Evolutionary conservation across 176 grass and related monocot genomes (phyloP), one percentile per base, ranked within the genome.

Genomic region (Lolium rigidum): DNA sequence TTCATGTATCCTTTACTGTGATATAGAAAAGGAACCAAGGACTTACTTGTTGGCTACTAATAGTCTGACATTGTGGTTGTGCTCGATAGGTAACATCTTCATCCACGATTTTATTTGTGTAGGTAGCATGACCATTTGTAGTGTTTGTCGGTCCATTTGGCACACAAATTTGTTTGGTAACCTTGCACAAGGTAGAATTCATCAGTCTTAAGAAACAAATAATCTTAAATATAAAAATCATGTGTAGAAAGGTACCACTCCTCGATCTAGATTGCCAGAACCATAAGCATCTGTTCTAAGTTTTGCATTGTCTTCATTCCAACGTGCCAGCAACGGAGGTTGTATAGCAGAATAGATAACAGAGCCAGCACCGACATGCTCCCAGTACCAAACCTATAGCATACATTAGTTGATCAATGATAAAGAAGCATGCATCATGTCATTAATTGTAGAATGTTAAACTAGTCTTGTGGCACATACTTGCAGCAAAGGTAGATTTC

Each of bases 401-500:
- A 35, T 35, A 35, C 31, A 62, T 62, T 76, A 10, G 74, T 20
- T 18, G 0, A 68, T 15, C 24, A 64, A 16, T 68, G 11, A 12
- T 68, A 16, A 15, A 68, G 2, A 35, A 7, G 3, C 4, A 68
- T 37, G 12, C 64, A 38, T 68, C 14, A 68, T 38, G 9, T 18
- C 15, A 39, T 18, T 26, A 63, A 21, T 26, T 13, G 60, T 26
- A 26, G 13, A n/a, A 70, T 6, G 5, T 15, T 48, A 6, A 31
- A 20, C 52, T 18, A 38, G 13, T 3, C 3, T 25, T 31, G 13
- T 73, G 18, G 0, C n/a, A 74, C 81, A 46, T 83, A 73, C 68
- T 73, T 83, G 46, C 46, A 62, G 37, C 38, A 79, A 79, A 46
- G 57, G 11, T 79, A 79, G 9, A 47, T 79, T 79, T 46, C 81